Conservation (phyloP, 2,329 filamentous ascomycete genomes). For the Domatiomyces catenatus region DNA sequence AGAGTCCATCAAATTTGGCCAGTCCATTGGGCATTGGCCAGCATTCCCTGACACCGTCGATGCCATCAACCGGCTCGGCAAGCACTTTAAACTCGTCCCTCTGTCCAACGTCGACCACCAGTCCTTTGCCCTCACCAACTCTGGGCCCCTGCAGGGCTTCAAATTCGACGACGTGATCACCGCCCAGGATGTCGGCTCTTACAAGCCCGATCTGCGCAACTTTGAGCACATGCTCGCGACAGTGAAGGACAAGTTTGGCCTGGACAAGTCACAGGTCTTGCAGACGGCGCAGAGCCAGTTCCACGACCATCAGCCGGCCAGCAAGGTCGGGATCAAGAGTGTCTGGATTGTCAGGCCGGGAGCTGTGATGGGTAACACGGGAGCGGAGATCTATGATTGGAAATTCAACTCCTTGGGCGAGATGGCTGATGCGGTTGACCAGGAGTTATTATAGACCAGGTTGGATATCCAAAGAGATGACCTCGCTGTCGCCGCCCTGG, state of each 20-base stretch:
- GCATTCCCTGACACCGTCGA: slow-evolving; percentile 43
- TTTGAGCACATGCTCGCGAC: slow-evolving; percentile 50
- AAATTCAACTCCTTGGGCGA: slow-evolving; percentile 44
- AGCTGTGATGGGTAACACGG: slow-evolving; percentile 17
- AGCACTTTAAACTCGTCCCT: slow-evolving; percentile 40
- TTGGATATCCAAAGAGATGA: no score
- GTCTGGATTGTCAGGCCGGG: slow-evolving; percentile 48
- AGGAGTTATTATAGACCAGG: slow-evolving; percentile 15
- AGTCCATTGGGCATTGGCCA: slow-evolving; percentile 36
- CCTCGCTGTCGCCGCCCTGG: no score
- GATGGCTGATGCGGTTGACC: slow-evolving; percentile 43
- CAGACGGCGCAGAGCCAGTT: slow-evolving; percentile 54
- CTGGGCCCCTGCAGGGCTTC: slow-evolving; percentile 36
- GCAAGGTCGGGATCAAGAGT: slow-evolving; percentile 43
- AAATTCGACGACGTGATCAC: slow-evolving; percentile 52
- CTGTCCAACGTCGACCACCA: slow-evolving; percentile 42
- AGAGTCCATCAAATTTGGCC: slow-evolving; percentile 33
- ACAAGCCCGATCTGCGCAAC: slow-evolving; percentile 51
- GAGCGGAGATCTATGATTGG: slow-evolving; percentile 37
- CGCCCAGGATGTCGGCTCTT: slow-evolving; percentile 54
- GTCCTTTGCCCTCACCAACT: slow-evolving; percentile 34
- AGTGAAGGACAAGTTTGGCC: slow-evolving; percentile 39
- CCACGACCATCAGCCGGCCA: slow-evolving; percentile 52
- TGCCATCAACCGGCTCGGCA: slow-evolving; percentile 35
- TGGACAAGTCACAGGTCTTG: slow-evolving; percentile 43